Conservation (phyloP, 2,329 filamentous ascomycete genomes). For the Aspergillus aculeatinus region DNA sequence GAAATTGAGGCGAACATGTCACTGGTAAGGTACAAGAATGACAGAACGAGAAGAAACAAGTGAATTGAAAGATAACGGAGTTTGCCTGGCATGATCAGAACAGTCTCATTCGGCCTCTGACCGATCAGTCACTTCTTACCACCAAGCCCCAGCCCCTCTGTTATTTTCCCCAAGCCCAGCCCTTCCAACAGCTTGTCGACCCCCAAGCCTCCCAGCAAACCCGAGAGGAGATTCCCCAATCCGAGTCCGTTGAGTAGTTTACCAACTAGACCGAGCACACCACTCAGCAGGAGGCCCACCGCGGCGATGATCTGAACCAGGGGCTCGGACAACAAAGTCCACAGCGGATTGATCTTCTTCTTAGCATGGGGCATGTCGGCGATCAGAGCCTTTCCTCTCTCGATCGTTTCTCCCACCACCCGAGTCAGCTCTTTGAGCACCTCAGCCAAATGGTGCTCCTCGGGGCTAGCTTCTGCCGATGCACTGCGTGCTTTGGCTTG, state of each 20-base stretch:
- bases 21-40: neutral
- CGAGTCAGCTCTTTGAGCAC: constrained; percentile 79
- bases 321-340: constrained; percentile 70
- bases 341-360: constrained; percentile 89
- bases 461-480: constrained; percentile 71
- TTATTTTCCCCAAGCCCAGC: constrained; percentile 52
- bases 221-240: constrained; percentile 75
- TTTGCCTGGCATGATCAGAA: neutral
- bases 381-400: constrained; percentile 83
- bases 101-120: neutral
- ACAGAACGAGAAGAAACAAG: neutral
- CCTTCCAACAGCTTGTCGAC: constrained; percentile 53
- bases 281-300: constrained; percentile 76
- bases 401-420: constrained; percentile 77
- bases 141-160: constrained; percentile 38
- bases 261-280: constrained; percentile 81
- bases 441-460: constrained; percentile 82
- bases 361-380: constrained; percentile 90
- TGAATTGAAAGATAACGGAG: neutral
- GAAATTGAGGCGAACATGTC: neutral
- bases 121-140: constrained; percentile 43
- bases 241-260: constrained; percentile 76
- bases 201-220: constrained; percentile 72
- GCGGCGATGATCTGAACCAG: constrained; percentile 89
- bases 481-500: constrained; percentile 79